Conservation (phyloP, 2,329 filamentous ascomycete genomes). For the Aspergillus carbonarius region DNA sequence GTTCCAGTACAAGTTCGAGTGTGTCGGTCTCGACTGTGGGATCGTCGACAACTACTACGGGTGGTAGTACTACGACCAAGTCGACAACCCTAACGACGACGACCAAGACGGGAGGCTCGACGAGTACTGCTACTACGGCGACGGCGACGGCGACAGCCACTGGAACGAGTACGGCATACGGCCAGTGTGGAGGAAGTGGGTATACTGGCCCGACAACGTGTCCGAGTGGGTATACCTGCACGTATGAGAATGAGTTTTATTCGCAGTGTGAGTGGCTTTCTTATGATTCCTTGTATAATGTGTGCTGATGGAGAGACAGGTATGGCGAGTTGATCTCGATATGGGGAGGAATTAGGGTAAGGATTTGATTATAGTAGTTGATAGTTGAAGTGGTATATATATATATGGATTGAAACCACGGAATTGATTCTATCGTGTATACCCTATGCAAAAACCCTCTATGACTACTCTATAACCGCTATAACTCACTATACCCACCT, state of each 20-base stretch:
- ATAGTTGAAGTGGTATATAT: not conserved
- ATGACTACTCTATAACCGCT: too few relatives aligned
- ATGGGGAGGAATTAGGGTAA: not conserved
- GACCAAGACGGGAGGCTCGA: not conserved
- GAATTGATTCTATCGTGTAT: too few relatives aligned
- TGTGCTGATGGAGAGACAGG: not conserved
- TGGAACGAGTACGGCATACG: slow-evolving; percentile 13
- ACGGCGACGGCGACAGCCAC: slow-evolving; percentile 11
- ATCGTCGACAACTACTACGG: not conserved
- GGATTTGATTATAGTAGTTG: not conserved
- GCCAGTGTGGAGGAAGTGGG: slow-evolving; percentile 20
- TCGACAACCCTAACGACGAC: slow-evolving; percentile 13
- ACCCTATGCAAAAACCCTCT: too few relatives aligned
- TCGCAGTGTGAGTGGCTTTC: slow-evolving; percentile 16
- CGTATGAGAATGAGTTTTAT: slow-evolving; percentile 14
- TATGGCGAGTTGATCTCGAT: not conserved
- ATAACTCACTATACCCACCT: not conserved
- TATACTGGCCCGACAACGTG: slow-evolving; percentile 19
- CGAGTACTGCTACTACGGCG: not conserved
- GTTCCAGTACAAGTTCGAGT: not conserved
- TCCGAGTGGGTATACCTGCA: slow-evolving; percentile 19
- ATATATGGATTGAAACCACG: too few relatives aligned
- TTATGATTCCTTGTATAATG: not conserved
- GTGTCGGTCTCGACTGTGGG: not conserved
- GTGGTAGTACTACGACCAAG: slow-evolving; percentile 11